Base-by-base conservation (phyloP, 345 rosid genomes). In the Hibiscus trionum region DNA sequence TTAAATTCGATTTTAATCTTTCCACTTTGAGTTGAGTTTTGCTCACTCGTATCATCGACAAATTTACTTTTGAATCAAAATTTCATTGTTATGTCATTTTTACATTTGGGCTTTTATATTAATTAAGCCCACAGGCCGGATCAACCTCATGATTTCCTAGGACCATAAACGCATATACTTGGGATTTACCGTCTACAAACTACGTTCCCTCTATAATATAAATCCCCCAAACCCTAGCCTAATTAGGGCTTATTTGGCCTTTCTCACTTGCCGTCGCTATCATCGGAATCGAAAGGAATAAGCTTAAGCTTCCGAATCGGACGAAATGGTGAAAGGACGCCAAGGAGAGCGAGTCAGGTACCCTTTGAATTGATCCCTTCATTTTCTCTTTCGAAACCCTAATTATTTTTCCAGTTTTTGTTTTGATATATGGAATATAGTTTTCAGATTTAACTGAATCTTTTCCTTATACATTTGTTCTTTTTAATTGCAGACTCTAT, bases 271-370 rank as follows among this genome's bases (percentile, higher is more conserved):
- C 61, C 4, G 7, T 11, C 31, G 33, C 61, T 7, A 1, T 24
- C 8, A 24, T 58, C 61, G 6, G 61, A 58, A 58, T 58, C 31
- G 7, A 58, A 58, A 11, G 61, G 15, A 58, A 24, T 24, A 11
- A 24, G 33, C 61, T 58, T 58, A 5, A 24, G 15, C 31, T 55
- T 55, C 59, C 11, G 21, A 55, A 55, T 58, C 14, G 31, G 14
- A 5, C 11, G 14, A 58, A 58, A 58, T 58, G 61, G 61, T 24
- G 31, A 58, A 58, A 29, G 61, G 33, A 10, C 61, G 61, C 61
- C 61, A 58, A 58, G 61, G 61, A 58, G 61, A 58, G 33, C 61
- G 61, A 21, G 61, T 58, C 61, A 58, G 61, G 61, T 58, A 11
- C 61, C 14, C 15, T 57, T 24, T 14, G 26, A 11, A 24, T 24